Conservation (phyloP, 495 filamentous ascomycete genomes). For the Tuber borchii region DNA sequence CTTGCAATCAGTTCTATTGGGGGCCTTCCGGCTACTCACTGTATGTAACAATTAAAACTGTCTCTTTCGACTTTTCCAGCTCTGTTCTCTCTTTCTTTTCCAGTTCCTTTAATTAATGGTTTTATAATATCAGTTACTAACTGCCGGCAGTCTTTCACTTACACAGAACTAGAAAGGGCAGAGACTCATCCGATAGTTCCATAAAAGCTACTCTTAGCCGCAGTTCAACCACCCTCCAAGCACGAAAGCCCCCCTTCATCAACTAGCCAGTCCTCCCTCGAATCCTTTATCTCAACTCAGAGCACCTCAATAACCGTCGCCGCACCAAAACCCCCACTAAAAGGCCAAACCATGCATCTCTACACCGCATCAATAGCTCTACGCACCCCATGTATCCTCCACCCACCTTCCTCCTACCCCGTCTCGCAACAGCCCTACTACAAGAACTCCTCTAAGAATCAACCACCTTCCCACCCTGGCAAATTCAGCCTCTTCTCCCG, state of each 20-base stretch:
- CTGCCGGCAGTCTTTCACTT: too few relatives aligned
- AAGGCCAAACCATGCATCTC: conserved; percentile 74
- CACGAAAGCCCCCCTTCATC: conserved; percentile 36
- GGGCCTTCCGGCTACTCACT: too few relatives aligned
- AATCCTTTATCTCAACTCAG: conserved; percentile 48
- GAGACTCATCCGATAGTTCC: conserved; percentile 72
- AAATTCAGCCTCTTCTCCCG: conserved; percentile 82
- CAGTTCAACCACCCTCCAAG: conserved; percentile 49
- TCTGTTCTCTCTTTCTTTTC: too few relatives aligned
- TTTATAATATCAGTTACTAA: too few relatives aligned
- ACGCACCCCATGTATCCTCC: conserved; percentile 79
- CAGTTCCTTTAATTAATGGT: too few relatives aligned
- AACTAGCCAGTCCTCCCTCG: conserved; percentile 55
- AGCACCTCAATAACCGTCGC: conserved; percentile 8
- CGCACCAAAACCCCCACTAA: conserved; percentile 49
- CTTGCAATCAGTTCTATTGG: too few relatives aligned
- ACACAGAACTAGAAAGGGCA: too few relatives aligned
- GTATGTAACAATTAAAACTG: too few relatives aligned
- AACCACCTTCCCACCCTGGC: conserved; percentile 53
- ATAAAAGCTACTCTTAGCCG: conserved; percentile 57
- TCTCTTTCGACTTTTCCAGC: too few relatives aligned
- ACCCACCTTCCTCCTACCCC: conserved; percentile 70
- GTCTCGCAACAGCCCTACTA: conserved; percentile 67
- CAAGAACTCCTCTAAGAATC: conserved; percentile 70
- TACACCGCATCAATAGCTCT: conserved; percentile 68